Percentiles rank a stretch among this genome's conserved stretches.
Conservation (phyloP, 176 grass and related monocot species). For the Lolium rigidum region DNA sequence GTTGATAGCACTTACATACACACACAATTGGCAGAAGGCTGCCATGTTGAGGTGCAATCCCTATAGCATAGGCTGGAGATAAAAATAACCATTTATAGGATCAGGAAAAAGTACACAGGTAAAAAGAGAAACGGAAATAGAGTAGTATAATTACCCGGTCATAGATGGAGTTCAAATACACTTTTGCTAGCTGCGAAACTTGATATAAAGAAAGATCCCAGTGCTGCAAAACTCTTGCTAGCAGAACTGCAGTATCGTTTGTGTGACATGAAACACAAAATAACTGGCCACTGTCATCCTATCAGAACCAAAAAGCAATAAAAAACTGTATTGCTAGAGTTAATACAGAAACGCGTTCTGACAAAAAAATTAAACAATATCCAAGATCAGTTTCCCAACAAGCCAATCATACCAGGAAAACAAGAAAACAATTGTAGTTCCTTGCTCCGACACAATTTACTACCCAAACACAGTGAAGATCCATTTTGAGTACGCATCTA, state of each 20-base stretch:
- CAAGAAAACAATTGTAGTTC: slow-evolving; percentile 95
- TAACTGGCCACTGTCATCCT: slow-evolving; percentile 73
- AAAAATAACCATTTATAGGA: slow-evolving; percentile 42
- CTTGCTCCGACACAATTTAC: slow-evolving; percentile 87
- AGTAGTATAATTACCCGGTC: slow-evolving; percentile 65
- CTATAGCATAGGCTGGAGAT: slow-evolving; percentile 95
- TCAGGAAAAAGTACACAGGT: background rate
- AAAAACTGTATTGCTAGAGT: background rate
- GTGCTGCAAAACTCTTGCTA: slow-evolving; percentile 77
- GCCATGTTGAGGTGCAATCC: too few species aligned
- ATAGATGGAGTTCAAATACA: slow-evolving; percentile 94
- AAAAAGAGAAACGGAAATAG: slow-evolving; percentile 15
- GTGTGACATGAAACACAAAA: slow-evolving; percentile 91
- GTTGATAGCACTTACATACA: slow-evolving; percentile 97
- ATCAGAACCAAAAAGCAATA: background rate
- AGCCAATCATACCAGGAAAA: slow-evolving; percentile 79
- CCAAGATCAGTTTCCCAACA: background rate
- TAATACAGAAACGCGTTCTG: background rate
- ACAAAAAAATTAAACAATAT: background rate
- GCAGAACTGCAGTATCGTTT: slow-evolving; percentile 88
- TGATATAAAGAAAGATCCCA: slow-evolving; percentile 93
- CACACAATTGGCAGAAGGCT: too few species aligned
- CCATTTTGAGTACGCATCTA: slow-evolving; percentile 96
- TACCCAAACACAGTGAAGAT: slow-evolving; percentile 97
- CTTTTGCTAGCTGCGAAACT: slow-evolving; percentile 95